Evolutionary conservation across 75 land plant genomes (phyloP), one percentile per base, ranked within the genome.

Genomic region (Sequoiadendron giganteum): DNA sequence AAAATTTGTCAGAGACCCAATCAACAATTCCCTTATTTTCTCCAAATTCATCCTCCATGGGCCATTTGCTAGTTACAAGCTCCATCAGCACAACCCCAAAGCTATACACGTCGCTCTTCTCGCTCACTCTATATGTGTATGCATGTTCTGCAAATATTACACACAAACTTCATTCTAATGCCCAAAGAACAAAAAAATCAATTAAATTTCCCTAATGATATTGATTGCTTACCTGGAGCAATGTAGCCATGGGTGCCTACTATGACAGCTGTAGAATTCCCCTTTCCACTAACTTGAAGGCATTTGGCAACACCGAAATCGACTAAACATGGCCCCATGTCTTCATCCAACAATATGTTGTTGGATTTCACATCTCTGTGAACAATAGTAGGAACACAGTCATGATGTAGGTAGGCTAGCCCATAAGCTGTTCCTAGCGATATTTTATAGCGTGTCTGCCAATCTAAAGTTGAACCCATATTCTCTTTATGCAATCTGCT

Each of bases 101-200:
- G 91, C 96, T 94, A 87, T 95, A 95, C 21, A 95, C 95, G 52
- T 95, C 96, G 85, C 95, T 93, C 92, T 95, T 95, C 91, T 95
- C 96, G 84, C 86, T 92, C 75, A 95, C 89, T 87, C 87, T 95
- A 49, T 48, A 87, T 34, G 95, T 94, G 92, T 94, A 95, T 10
- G 91, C 95, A 84, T 93, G 93, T 86, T 95, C 96, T 95, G 93
- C 80, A 65, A 25, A 5, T 88, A 32, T 72, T 32, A 13, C 83
- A 21, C 85, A 80, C 85, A 80, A 52, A 52, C 11, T 52, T 52
- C 55, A 52, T 52, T 52, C 55, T 13, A 52, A 52, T 52, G 16
- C 15, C 55, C 16, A 14, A 52, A 78, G 4, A 18, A 78, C 45
- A 39, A 28, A 68, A 68, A 65, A 68, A 68, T 68, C 72, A 68